Evolutionary conservation across 805 yeast genomes (phyloP), one percentile per base, ranked within the genome.

Genomic region (Saturnispora kantuleensis): DNA sequence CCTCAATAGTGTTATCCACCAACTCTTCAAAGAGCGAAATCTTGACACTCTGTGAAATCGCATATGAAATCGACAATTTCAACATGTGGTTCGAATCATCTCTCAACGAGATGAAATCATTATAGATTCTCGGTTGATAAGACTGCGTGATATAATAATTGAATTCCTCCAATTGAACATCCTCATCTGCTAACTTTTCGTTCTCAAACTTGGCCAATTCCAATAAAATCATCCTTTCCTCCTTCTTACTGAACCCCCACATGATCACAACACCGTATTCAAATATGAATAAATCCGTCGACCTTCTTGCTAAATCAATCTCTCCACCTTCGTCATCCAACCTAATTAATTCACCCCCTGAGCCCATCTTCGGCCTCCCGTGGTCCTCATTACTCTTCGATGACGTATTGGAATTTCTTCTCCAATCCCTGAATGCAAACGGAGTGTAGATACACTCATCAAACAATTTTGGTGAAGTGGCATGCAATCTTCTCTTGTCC

Each of bases 381-480:
- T 21, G 26, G 26, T 21, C 15, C 18, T 56, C 12, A 21, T 46
- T 37, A 28, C 38, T 34, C 18, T n/a, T 18, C 31, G 16, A 13
- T 18, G 39, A 40, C 29, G 16, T 34, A 17, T 35, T 31, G 28
- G 38, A 39, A 16, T 58, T 54, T 26, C 74, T 75, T 55, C 89
- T 68, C 89, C 89, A 83, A 58, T 82, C 88, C 50, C 79, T 83
- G 56, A 81, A 83, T 2, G 77, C 78, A 60, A 88, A 90, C 0
- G 96, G 96, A 0, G 97, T 86, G 58, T 89, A 93, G 8, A 93
- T 68, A 59, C 97, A 93, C 62, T 93, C 98, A 59, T 93, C 97
- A 65, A 90, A 86, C 45, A 88, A 64, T 54, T 84, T 85, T 1
- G 97, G 96, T 52, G 78, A 78, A 0, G 93, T 79, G 32, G 87